Conservation (phyloP, 78 protist species). For the Dictyostelium intermedium region DNA sequence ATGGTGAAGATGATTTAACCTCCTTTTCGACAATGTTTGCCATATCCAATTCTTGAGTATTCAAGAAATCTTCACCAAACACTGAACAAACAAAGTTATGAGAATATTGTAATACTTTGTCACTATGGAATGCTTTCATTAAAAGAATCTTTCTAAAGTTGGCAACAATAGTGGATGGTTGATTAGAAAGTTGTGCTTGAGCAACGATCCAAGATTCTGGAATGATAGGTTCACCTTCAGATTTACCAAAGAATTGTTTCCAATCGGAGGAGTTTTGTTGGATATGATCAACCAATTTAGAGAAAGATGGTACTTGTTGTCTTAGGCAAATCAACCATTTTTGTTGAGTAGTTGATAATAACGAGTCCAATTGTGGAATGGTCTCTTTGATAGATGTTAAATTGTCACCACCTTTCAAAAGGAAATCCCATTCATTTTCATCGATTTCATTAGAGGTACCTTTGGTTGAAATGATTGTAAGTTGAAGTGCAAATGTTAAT, state of each 20-base stretch:
- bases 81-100: constrained; percentile 58
- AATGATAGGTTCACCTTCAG: not conserved
- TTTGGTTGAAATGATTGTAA: constrained; percentile 82
- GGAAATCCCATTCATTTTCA: constrained; percentile 65
- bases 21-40: constrained; percentile 68
- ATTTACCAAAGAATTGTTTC: constrained; percentile 55
- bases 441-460: constrained; percentile 56
- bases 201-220: constrained; percentile 25
- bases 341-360: not conserved
- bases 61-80: constrained; percentile 84
- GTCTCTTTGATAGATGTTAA: constrained; percentile 26
- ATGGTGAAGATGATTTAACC: constrained; percentile 79
- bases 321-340: constrained; percentile 49
- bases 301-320: constrained; percentile 36
- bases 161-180: not conserved
- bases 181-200: not conserved
- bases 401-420: constrained; percentile 80
- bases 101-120: constrained; percentile 57
- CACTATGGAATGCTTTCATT: constrained; percentile 90
- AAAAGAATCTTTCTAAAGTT: constrained; percentile 81
- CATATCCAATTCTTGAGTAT: constrained; percentile 71
- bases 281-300: constrained; percentile 51
- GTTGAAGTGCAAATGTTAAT: constrained; percentile 90
- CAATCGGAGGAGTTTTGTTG: constrained; percentile 60
- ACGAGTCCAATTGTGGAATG: constrained; percentile 6